Base-by-base conservation (phyloP, 306 rosid species). In the Trifolium fragiferum region DNA sequence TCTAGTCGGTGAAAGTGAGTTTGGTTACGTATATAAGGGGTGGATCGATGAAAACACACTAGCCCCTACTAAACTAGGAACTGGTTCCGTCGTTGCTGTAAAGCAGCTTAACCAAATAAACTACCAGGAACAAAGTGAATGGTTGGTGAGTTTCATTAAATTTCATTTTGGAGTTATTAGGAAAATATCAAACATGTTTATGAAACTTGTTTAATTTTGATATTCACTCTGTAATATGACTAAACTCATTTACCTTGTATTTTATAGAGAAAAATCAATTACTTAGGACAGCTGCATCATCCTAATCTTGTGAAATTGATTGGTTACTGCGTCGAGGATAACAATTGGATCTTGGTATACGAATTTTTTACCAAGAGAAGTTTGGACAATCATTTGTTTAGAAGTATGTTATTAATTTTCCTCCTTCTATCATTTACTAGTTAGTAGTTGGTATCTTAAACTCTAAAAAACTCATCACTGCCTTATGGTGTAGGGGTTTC, bases 71-170 rank as follows among this genome's bases (percentile, higher is more conserved):
- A 44, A 44, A 44, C 50, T 14, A 44, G 50, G 50, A 12, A 44
- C 16, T 44, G 50, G 50, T 44, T 44, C 4, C 13, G 50, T 4
- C 6, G 6, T 44, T 44, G 50, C 50, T 12, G 97, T 80, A 9
- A 93, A 89, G 84, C 87, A 85, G 84, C 90, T 88, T 58, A 88
- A 85, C 79, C 96, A 90, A 76, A 92, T 88, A 76, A 83, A 96
- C 73, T 65, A 65, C 4, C 97, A 89, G 79, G 97, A 96, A 76
- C 97, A 91, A 85, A 81, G 46, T 83, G 97, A 93, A 82, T 93
- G 98, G 98, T 66, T 91, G 97, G 98, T 93, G 79, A 87, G 98
- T 86, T 8, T 59, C 62, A 47, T 40, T 20, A 60, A 21, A 13
- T 44, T 44, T 12, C 15, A 44, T 13, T 44, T 44, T 44, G 50